Evolutionary conservation across 1,139 yeast species (phyloP), one percentile per base, ranked within the genome.

Genomic region (Oligophagozyma castellii): DNA sequence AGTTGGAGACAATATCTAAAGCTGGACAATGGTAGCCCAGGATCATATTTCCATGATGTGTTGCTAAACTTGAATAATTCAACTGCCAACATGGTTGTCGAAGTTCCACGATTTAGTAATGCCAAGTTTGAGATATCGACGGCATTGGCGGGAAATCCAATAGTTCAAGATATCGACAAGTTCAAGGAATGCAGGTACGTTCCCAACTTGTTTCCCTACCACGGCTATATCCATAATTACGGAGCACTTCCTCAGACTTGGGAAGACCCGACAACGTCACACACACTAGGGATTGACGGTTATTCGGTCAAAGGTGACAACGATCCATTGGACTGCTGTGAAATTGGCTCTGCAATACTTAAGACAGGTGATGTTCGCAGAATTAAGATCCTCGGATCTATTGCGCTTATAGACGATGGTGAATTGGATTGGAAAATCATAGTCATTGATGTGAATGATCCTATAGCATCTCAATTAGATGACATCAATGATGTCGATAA

Each of bases 201-300:
- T 24, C 67, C 81, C 58, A 83, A 83, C 62, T 68, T 83, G 47
- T 83, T 80, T 70, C 95, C 95, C 23, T 78, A 72, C 58, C 83
- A 79, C 48, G 95, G 95, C 36, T 81, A 86, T 61, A 83, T 89
- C 39, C 93, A 81, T 61, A 86, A 86, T 61, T 86, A 86, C 55
- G 96, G 98, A 39, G 95, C 96, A n/a, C 69, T 89, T 56, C 95
- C 98, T 27, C 94, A 81, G 58, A 83, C 95, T 19, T 89, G 96
- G 96, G 98, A 89, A 50, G 74, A 72, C 45, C 75, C 76, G 20
- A 38, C 40, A 35, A 48, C 51, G 12, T 27, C 25, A 44, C 63
- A 63, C 39, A 5, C 16, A 5, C 12, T 29, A 14, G 22, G 28
- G 16, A 24, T 7, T 21, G 58, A 59, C 23, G 69, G 60, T 33